phyloP scores from a whole-genome alignment of 2,329 filamentous ascomycete species.

The Exophiala spinifera region DNA sequence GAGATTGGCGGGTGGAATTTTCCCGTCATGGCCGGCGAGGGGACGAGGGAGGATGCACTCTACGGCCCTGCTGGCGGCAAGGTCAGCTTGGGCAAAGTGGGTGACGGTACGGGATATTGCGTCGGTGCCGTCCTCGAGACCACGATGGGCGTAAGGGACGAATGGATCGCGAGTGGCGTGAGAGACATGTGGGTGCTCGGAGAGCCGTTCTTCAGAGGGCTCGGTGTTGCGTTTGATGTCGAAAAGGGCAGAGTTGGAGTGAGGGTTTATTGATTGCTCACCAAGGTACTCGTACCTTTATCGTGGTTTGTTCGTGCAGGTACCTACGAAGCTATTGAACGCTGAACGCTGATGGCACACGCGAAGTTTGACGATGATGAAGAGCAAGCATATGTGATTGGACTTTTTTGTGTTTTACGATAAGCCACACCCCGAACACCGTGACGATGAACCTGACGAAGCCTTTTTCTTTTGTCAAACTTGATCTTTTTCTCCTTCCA shows the following conservation, averaged over 20 bases:
- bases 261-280: constrained; percentile 22
- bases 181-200: constrained; percentile 27
- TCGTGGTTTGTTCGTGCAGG: too few relatives aligned
- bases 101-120: constrained; percentile 15
- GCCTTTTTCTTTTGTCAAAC: too few relatives aligned
- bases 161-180: constrained; percentile 20
- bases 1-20: constrained; percentile 27
- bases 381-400: too few relatives aligned
- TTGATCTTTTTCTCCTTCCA: too few relatives aligned
- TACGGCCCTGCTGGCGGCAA: constrained; percentile 23
- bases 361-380: too few relatives aligned
- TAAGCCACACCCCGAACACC: too few relatives aligned
- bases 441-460: too few relatives aligned
- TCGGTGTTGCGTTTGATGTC: constrained; percentile 26
- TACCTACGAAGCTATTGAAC: too few relatives aligned
- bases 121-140: constrained; percentile 14
- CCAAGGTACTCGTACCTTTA: background rate
- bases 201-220: constrained; percentile 27
- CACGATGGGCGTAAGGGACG: constrained; percentile 8
- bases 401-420: too few relatives aligned
- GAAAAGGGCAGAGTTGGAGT: constrained; percentile 24
- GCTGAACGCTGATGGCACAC: too few relatives aligned
- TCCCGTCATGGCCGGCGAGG: constrained; percentile 14
- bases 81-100: constrained; percentile 26
- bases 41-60: constrained; percentile 14